Conservation (phyloP, 225 moss, liverwort and hornwort genomes). For the Neckera pumila region DNA sequence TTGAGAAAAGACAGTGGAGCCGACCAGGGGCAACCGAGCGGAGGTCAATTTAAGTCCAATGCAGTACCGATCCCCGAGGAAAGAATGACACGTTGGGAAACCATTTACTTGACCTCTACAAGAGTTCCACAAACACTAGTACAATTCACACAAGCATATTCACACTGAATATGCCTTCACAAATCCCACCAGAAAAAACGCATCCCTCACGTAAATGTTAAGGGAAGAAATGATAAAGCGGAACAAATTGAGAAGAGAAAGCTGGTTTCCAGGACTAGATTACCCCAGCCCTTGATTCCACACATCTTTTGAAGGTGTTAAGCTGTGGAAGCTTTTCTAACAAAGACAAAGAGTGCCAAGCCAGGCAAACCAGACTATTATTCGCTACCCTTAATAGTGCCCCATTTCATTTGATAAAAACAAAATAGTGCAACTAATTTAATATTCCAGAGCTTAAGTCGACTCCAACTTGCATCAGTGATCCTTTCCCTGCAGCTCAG, state of each 20-base stretch:
- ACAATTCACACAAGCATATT: neutral
- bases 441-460: neutral
- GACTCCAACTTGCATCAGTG: slow-evolving; percentile 13
- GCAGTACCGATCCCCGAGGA: neutral
- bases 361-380: neutral
- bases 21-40: neutral
- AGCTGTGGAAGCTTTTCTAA: neutral
- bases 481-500: slow-evolving; percentile 21
- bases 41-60: neutral
- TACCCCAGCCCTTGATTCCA: neutral
- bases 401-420: neutral
- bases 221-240: neutral
- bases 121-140: neutral
- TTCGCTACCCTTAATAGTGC: neutral
- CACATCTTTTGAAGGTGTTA: neutral
- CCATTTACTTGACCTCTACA: neutral
- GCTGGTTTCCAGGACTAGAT: neutral
- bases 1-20: neutral
- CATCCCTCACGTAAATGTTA: neutral
- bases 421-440: neutral
- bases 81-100: neutral
- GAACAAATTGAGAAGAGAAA: neutral
- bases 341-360: neutral
- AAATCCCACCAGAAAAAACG: neutral
- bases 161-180: neutral